Conservation (phyloP, 805 yeast genomes). For the Suhomyces tanzawaensis region DNA sequence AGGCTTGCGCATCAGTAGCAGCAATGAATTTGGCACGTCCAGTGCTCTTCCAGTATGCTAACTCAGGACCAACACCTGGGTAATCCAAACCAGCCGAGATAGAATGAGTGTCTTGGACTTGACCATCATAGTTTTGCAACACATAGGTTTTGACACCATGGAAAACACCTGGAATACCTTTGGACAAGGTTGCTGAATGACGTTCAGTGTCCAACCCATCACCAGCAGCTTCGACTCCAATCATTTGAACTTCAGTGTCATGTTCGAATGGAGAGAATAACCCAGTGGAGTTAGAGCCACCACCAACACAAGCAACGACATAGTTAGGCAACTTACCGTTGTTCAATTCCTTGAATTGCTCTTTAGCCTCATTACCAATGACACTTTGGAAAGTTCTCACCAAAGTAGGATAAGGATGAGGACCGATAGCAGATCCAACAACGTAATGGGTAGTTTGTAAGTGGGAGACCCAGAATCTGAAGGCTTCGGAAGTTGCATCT, state of each 20-base stretch:
- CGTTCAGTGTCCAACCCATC: constrained; percentile 86
- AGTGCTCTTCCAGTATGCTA: constrained; percentile 90
- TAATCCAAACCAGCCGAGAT: constrained; percentile 98
- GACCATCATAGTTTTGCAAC: constrained; percentile 89
- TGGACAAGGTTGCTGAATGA: constrained; percentile 95
- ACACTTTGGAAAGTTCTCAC: constrained; percentile 98
- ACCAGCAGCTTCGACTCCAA: constrained; percentile 99
- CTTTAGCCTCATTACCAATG: constrained; percentile 91
- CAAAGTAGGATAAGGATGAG: constrained; percentile 97
- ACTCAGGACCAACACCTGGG: constrained; percentile 99
- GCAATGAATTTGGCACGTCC: constrained; percentile 91
- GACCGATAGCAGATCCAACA: constrained; percentile 98
- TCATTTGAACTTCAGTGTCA: constrained; percentile 69
- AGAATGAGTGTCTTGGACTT: constrained; percentile 95
- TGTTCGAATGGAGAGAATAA: constrained; percentile 92
- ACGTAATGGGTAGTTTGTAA: constrained; percentile 86
- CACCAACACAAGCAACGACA: constrained; percentile 98
- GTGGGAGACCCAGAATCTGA: constrained; percentile 91
- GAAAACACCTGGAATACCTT: constrained; percentile 94
- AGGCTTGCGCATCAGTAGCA: constrained; percentile 94
- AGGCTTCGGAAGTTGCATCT: constrained; percentile 97
- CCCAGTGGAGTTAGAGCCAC: constrained; percentile 97
- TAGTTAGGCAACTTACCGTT: constrained; percentile 86
- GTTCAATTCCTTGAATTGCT: constrained; percentile 78
- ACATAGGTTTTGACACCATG: constrained; percentile 97